Conservation (phyloP, 768 basidiomycete genomes). For the Calocybe indica region DNA sequence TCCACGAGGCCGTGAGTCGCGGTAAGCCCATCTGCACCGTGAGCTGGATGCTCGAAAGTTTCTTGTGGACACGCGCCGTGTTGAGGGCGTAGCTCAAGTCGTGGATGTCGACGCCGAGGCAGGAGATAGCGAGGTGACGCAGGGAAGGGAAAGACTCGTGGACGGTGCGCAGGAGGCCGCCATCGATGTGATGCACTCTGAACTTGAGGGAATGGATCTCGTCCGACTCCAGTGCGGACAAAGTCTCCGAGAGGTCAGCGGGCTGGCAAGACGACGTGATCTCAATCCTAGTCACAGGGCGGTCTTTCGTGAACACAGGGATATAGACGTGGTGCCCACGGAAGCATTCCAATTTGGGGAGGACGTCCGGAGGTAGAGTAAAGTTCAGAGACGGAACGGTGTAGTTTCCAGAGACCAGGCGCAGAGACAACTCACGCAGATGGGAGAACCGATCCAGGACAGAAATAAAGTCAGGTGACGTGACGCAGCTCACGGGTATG, state of each 20-base stretch:
- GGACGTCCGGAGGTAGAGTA: slow-evolving; percentile 8
- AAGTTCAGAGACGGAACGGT: slow-evolving; percentile 7
- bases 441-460: slow-evolving; percentile 4
- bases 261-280: slow-evolving; percentile 10
- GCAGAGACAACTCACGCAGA: slow-evolving; percentile 9
- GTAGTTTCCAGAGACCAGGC: slow-evolving; percentile 7
- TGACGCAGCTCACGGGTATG: slow-evolving; percentile 11
- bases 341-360: slow-evolving; percentile 12
- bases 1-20: slow-evolving; percentile 10
- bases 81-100: slow-evolving; percentile 7
- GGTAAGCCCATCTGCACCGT: slow-evolving; percentile 8
- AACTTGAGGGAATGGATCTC: slow-evolving; percentile 10
- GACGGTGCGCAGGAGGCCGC: slow-evolving; percentile 8
- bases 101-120: slow-evolving; percentile 11
- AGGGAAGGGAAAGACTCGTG: slow-evolving; percentile 11
- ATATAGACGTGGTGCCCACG: slow-evolving; percentile 11
- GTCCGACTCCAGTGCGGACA: slow-evolving; percentile 3
- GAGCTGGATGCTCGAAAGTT: slow-evolving; percentile 9
- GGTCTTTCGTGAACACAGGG: slow-evolving; percentile 8
- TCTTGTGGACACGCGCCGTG: slow-evolving; percentile 3
- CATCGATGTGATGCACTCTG: slow-evolving; percentile 7
- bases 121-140: slow-evolving; percentile 11
- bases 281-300: slow-evolving; percentile 7
- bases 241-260: slow-evolving; percentile 4
- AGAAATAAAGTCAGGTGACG: slow-evolving; percentile 7